These are phyloP conservation scores for Camelina sativa DNA, from an alignment of 345 rosid genomes.

Conservation along the genomic window DNA sequence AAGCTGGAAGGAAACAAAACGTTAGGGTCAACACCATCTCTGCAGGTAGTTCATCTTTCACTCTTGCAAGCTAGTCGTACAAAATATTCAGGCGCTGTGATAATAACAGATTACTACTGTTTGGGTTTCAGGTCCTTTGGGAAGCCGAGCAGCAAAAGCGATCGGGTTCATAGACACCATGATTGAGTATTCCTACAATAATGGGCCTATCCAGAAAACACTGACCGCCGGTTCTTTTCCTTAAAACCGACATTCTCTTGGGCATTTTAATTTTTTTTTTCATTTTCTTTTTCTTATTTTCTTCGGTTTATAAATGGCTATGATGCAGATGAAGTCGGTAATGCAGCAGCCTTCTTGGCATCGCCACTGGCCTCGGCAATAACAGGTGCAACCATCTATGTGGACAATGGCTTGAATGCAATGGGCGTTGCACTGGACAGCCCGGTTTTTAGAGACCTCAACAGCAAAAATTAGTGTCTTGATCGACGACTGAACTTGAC, in stretches of 20 bases:
- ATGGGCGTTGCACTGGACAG: slow-evolving; percentile 96
- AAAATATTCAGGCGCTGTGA: not conserved
- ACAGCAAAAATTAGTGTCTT: slow-evolving; percentile 46
- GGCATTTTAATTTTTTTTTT: not conserved
- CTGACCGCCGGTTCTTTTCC: slow-evolving; percentile 70
- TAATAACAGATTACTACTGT: not conserved
- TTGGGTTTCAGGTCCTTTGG: slow-evolving; percentile 32
- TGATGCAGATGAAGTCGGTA: slow-evolving; percentile 90
- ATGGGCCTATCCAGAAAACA: slow-evolving; percentile 89
- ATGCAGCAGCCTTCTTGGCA: slow-evolving; percentile 82
- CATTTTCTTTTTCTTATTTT: not conserved
- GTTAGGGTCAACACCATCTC: slow-evolving; percentile 90
- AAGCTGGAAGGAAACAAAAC: slow-evolving; percentile 84
- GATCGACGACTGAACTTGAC: not conserved
- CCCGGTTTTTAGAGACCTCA: slow-evolving; percentile 57
- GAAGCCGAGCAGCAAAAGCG: slow-evolving; percentile 53
- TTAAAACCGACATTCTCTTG: not conserved
- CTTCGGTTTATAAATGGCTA: not conserved
- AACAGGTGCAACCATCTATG: slow-evolving; percentile 87
- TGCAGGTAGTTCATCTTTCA: slow-evolving; percentile 54
- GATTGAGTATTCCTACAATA: slow-evolving; percentile 82
- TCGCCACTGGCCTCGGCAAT: slow-evolving; percentile 69
- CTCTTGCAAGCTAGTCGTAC: not conserved
- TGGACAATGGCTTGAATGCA: slow-evolving; percentile 93
- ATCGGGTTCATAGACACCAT: slow-evolving; percentile 84